phyloP scores from a whole-genome alignment of 2,329 filamentous ascomycete species.

The Fusarium equiseti region DNA sequence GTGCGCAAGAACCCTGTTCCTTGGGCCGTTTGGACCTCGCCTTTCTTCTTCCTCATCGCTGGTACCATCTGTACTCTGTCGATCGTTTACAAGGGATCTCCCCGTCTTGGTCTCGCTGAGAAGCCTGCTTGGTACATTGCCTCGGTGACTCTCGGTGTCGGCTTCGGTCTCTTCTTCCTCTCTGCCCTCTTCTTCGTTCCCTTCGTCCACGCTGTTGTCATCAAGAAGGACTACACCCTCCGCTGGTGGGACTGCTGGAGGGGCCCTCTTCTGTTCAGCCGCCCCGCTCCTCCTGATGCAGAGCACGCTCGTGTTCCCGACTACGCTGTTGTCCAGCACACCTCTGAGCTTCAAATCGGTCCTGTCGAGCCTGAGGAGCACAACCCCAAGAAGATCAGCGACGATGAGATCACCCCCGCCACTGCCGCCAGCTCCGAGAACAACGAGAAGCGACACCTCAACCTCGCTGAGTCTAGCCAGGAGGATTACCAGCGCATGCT shows the following conservation, averaged over 20 bases:
- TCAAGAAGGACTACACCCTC: constrained; percentile 75
- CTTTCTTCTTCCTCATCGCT: constrained; percentile 82
- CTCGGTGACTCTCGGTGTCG: constrained; percentile 73
- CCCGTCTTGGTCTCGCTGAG: constrained; percentile 50
- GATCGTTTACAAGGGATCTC: constrained; percentile 85
- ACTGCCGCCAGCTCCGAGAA: constrained; percentile 41
- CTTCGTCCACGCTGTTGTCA: constrained; percentile 73
- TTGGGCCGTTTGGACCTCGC: constrained; percentile 79
- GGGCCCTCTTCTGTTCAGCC: constrained; percentile 74
- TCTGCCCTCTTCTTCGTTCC: constrained; percentile 80
- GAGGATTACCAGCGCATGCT: constrained; percentile 72
- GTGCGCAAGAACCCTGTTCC: constrained; percentile 76
- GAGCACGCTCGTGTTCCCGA: constrained; percentile 73
- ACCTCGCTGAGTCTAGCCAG: constrained; percentile 57
- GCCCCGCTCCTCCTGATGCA: constrained; percentile 65
- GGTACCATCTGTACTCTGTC: constrained; percentile 80
- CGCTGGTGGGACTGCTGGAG: constrained; percentile 72
- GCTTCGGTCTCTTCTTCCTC: constrained; percentile 69
- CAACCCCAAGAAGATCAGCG: constrained; percentile 34
- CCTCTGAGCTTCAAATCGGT: constrained; percentile 59
- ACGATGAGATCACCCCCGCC: constrained; percentile 52
- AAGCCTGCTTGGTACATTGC: constrained; percentile 77
- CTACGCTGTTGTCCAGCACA: constrained; percentile 81
- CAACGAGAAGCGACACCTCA: constrained; percentile 58
- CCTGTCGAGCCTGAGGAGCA: constrained; percentile 29